phyloP scores from a whole-genome alignment of 768 basidiomycete species.

The Mycena albidolilacea region DNA sequence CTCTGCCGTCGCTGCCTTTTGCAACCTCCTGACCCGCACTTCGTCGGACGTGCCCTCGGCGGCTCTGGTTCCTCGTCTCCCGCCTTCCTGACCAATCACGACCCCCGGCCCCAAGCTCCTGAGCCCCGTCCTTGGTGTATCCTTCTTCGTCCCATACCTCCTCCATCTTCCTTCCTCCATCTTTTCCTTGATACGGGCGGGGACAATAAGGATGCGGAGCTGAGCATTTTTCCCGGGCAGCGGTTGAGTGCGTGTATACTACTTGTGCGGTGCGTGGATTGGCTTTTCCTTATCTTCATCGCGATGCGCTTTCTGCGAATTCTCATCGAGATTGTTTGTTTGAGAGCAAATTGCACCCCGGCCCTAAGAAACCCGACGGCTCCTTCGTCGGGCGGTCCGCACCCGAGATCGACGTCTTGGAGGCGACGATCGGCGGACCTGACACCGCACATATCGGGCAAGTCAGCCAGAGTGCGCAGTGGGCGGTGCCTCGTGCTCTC shows the following conservation, averaged over 20 bases:
- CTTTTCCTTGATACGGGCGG: conserved; percentile 66
- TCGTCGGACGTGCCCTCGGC: too few species aligned
- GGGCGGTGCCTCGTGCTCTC: conserved; percentile 68
- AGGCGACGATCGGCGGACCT: conserved; percentile 71
- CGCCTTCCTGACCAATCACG: too few species aligned
- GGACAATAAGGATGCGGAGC: conserved; percentile 49
- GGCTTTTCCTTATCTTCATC: background rate
- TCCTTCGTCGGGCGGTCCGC: conserved; percentile 86
- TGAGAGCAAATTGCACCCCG: conserved; percentile 82
- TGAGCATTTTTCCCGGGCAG: conserved; percentile 88
- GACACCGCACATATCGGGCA: conserved; percentile 61
- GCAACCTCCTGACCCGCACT: too few species aligned
- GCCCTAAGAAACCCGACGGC: conserved; percentile 81
- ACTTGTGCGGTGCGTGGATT: conserved; percentile 69
- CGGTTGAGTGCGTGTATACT: conserved; percentile 78
- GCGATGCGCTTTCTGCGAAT: background rate
- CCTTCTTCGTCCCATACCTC: too few species aligned
- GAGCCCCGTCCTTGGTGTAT: too few species aligned
- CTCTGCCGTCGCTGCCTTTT: too few species aligned
- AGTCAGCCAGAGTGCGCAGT: conserved; percentile 91
- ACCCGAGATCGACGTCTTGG: conserved; percentile 91
- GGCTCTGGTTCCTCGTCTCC: too few species aligned
- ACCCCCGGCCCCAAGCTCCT: too few species aligned
- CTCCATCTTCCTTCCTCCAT: too few species aligned
- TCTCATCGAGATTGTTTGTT: conserved; percentile 13